Conservation (phyloP, 768 basidiomycete species). For the Calvatia gigantea region DNA sequence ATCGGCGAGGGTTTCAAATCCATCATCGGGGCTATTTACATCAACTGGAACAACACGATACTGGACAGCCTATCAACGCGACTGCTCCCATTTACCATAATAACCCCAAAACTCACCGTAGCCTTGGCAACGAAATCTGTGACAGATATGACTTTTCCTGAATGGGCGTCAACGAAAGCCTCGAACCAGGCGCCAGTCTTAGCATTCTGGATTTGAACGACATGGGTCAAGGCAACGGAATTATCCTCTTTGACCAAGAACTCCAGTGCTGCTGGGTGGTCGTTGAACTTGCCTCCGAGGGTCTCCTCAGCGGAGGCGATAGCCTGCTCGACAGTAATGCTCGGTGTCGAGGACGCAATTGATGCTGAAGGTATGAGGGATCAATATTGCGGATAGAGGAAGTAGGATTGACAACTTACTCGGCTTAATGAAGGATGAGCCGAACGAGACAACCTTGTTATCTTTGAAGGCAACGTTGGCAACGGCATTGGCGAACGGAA, state of each 20-base stretch:
- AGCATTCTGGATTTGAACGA: slow-evolving; percentile 32
- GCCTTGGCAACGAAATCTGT: slow-evolving; percentile 50
- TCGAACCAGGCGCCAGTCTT: slow-evolving; percentile 47
- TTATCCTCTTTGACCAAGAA: slow-evolving; percentile 38
- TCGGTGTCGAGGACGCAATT: slow-evolving; percentile 36
- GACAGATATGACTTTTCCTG: slow-evolving; percentile 44
- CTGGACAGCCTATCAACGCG: neutral
- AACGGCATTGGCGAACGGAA: slow-evolving; percentile 35
- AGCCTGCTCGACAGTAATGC: slow-evolving; percentile 31
- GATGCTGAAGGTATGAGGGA: slow-evolving; percentile 21
- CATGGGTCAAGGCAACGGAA: slow-evolving; percentile 36
- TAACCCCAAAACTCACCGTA: slow-evolving; percentile 25
- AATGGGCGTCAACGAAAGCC: slow-evolving; percentile 54
- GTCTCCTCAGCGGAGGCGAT: slow-evolving; percentile 32
- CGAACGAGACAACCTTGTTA: slow-evolving; percentile 28
- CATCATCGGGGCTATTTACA: slow-evolving; percentile 47
- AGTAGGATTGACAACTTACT: slow-evolving; percentile 18
- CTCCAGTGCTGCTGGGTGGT: slow-evolving; percentile 33
- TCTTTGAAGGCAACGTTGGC: slow-evolving; percentile 33
- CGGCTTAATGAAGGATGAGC: slow-evolving; percentile 27
- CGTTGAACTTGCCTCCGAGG: slow-evolving; percentile 37
- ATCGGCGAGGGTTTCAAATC: slow-evolving; percentile 44
- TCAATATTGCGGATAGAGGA: slow-evolving; percentile 31
- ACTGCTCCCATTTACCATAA: neutral
- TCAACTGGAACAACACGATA: slow-evolving; percentile 45